Percentiles rank a stretch among this genome's conserved stretches.
These are phyloP conservation scores for Priceomyces medius DNA, from an alignment of 805 yeast genomes.

Conservation along the genomic window DNA sequence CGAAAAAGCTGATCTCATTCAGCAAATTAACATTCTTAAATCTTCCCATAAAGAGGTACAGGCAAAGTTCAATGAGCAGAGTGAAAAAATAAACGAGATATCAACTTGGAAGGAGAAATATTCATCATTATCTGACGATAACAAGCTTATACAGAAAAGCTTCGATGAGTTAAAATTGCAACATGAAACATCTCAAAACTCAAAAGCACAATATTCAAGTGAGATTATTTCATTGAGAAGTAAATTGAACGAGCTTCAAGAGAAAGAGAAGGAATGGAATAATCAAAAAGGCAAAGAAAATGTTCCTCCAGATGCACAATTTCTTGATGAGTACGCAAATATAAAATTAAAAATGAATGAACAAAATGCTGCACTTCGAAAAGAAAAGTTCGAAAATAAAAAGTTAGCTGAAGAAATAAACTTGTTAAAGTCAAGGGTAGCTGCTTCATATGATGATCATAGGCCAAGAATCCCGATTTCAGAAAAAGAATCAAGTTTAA, in stretches of 20 bases:
- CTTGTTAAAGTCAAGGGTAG: slow-evolving; percentile 61
- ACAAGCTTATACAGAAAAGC: slow-evolving; percentile 9
- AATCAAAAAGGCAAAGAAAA: slow-evolving; percentile 29
- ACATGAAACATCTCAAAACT: slow-evolving; percentile 16
- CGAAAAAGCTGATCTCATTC: neutral
- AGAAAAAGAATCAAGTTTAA: slow-evolving; percentile 27
- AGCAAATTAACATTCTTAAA: neutral
- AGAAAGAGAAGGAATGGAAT: slow-evolving; percentile 15
- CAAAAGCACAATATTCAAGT: slow-evolving; percentile 27
- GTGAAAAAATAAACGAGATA: neutral
- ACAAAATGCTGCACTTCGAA: slow-evolving; percentile 46
- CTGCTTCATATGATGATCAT: slow-evolving; percentile 52
- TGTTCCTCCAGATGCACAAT: slow-evolving; percentile 32
- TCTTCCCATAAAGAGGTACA: slow-evolving; percentile 4
- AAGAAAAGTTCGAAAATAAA: slow-evolving; percentile 45
- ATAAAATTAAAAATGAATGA: slow-evolving; percentile 55
- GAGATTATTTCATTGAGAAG: slow-evolving; percentile 25
- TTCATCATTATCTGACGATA: slow-evolving; percentile 11
- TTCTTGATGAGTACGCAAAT: slow-evolving; percentile 45
- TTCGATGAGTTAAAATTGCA: slow-evolving; percentile 23
- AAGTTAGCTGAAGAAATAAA: slow-evolving; percentile 56
- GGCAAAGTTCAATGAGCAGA: slow-evolving; percentile 6
- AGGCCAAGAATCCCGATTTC: slow-evolving; percentile 32
- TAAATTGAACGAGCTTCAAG: slow-evolving; percentile 21
- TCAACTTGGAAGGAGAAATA: slow-evolving; percentile 6